Evolutionary conservation across 164 flowering plant genomes (phyloP).

Genomic region (grape (Vitis vinifera)): ASM3070453v1 NC_081806.1:5052001-5052500

Average conservation of each 20-base stretch:
- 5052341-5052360: conserved; percentile 5
- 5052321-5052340: conserved; percentile 5
- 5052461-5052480: background rate
- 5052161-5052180: conserved; percentile 37
- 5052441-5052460: background rate
- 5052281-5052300: conserved; percentile 10
- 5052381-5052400: conserved; percentile 15
- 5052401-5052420: background rate
- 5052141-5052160: conserved; percentile 19
- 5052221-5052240: conserved; percentile 10
- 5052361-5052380: conserved; percentile 8
- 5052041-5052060: conserved; percentile 21
- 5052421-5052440: conserved; percentile 1
- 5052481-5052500: conserved; percentile 4
- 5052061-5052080: conserved; percentile 31
- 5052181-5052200: conserved; percentile 12
- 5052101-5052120: conserved; percentile 6
- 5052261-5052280: conserved; percentile 11
- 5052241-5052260: conserved; percentile 14
- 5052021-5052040: conserved; percentile 5
- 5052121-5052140: conserved; percentile 7
- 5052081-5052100: conserved; percentile 15
- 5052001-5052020: background rate
- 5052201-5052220: background rate
- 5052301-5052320: conserved; percentile 9